These are phyloP conservation scores for Corylus avellana DNA, from an alignment of 306 rosid genomes.

Conservation along the genomic window DNA sequence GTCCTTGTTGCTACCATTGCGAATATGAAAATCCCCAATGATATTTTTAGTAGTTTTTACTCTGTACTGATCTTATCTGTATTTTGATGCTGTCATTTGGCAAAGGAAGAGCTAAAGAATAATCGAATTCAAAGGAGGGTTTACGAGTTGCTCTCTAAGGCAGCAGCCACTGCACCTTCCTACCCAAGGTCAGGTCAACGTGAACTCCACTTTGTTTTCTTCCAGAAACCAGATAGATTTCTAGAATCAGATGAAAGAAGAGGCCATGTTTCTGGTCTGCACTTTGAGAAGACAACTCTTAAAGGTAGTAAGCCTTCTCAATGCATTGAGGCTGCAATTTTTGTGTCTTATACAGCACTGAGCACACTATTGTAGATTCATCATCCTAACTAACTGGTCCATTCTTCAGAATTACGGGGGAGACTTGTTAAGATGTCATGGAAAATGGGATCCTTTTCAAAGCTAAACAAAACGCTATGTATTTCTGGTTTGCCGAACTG, in stretches of 20 bases:
- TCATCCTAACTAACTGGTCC: neutral
- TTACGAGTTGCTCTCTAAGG: slow-evolving; percentile 82
- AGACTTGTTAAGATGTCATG: slow-evolving; percentile 3
- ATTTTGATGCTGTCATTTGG: slow-evolving; percentile 41
- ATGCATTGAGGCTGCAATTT: neutral
- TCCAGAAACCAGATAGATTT: slow-evolving; percentile 73
- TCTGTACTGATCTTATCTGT: slow-evolving; percentile 34
- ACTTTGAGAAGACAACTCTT: slow-evolving; percentile 77
- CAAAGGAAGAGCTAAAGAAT: slow-evolving; percentile 88
- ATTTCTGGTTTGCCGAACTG: slow-evolving; percentile 19
- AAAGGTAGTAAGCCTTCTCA: slow-evolving; percentile 40
- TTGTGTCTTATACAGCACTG: neutral
- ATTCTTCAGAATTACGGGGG: slow-evolving; percentile 9
- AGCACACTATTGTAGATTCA: neutral
- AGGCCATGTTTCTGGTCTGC: slow-evolving; percentile 59
- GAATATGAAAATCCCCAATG: neutral
- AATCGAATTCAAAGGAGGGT: slow-evolving; percentile 77
- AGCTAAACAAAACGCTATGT: neutral
- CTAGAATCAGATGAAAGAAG: slow-evolving; percentile 50
- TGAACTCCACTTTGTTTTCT: slow-evolving; percentile 80
- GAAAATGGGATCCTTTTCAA: slow-evolving; percentile 18
- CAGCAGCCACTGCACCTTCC: slow-evolving; percentile 53
- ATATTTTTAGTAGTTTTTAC: slow-evolving; percentile 2
- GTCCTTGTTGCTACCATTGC: neutral
- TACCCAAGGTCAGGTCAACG: slow-evolving; percentile 49